A percentile compares a stretch with the other conserved stretches of the same genome.
phyloP scores from a whole-genome alignment of 2,329 filamentous ascomycete genomes.

The Lachnellula cervina region DNA sequence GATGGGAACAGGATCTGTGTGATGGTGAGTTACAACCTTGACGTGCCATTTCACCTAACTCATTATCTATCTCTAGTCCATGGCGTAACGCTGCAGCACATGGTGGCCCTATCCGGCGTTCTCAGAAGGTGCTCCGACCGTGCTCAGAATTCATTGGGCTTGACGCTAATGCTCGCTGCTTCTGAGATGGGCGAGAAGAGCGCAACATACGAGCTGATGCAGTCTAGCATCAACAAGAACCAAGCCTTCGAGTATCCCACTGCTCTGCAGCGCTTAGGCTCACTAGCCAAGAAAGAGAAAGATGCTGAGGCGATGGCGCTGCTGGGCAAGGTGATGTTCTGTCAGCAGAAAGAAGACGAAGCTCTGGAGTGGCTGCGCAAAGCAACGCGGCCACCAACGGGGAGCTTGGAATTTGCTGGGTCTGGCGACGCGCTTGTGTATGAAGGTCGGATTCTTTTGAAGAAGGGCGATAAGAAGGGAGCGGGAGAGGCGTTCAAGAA shows the following conservation, averaged over 20 bases:
- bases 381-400: conserved; percentile 16
- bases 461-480: conserved; percentile 11
- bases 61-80: conserved; percentile 17
- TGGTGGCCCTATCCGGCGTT: conserved; percentile 22
- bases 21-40: conserved; percentile 9
- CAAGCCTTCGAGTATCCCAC: conserved; percentile 5
- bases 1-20: conserved; percentile 23
- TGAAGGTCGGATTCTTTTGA: conserved; percentile 21
- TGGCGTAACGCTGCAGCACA: conserved; percentile 17
- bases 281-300: conserved; percentile 22
- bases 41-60: background rate
- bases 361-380: conserved; percentile 25
- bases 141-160: conserved; percentile 19
- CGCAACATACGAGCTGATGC: conserved; percentile 25
- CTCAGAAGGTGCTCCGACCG: conserved; percentile 16
- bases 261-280: conserved; percentile 18
- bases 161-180: conserved; percentile 21
- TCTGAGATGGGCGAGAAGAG: conserved; percentile 25
- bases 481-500: conserved; percentile 24
- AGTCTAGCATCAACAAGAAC: conserved; percentile 10
- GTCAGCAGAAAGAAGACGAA: conserved; percentile 14
- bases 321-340: conserved; percentile 24
- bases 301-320: conserved; percentile 29
- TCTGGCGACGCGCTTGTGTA: conserved; percentile 24
- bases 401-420: conserved; percentile 21